These are phyloP conservation scores for Beauveria pseudobassiana DNA, from an alignment of 2,329 filamentous ascomycete species.

Conservation along the genomic window DNA sequence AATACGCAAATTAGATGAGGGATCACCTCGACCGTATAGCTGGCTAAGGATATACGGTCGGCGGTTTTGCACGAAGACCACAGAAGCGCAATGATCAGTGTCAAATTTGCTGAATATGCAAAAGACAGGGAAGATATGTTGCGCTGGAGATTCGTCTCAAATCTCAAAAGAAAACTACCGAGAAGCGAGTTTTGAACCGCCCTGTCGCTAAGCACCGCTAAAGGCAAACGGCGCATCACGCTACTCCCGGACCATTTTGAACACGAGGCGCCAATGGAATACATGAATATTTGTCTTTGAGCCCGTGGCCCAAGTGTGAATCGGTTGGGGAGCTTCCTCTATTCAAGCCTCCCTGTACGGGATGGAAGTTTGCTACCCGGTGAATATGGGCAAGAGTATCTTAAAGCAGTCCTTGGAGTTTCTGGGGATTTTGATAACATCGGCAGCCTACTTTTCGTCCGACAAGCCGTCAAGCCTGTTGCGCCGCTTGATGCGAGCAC, in stretches of 20 bases:
- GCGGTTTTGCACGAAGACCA: neutral
- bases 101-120: neutral
- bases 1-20: constrained; percentile 36
- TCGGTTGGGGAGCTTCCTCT: constrained; percentile 25
- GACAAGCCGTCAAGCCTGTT: constrained; percentile 15
- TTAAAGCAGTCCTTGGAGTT: constrained; percentile 28
- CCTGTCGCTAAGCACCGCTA: constrained; percentile 15
- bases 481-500: neutral
- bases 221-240: constrained; percentile 23
- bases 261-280: constrained; percentile 23
- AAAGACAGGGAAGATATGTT: constrained; percentile 20
- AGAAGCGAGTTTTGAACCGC: constrained; percentile 17
- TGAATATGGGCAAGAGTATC: constrained; percentile 31
- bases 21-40: constrained; percentile 40
- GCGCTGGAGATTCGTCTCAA: constrained; percentile 18
- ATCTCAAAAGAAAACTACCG: constrained; percentile 8
- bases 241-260: constrained; percentile 20
- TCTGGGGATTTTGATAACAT: neutral
- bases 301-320: constrained; percentile 29
- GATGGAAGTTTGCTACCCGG: constrained; percentile 29
- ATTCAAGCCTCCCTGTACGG: constrained; percentile 20
- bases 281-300: constrained; percentile 25
- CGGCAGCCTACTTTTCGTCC: constrained; percentile 19
- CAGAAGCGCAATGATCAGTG: too few species aligned
- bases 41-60: constrained; percentile 27